Base-by-base conservation (phyloP, 2,329 filamentous ascomycete species). In the Cytospora paraplurivora region DNA sequence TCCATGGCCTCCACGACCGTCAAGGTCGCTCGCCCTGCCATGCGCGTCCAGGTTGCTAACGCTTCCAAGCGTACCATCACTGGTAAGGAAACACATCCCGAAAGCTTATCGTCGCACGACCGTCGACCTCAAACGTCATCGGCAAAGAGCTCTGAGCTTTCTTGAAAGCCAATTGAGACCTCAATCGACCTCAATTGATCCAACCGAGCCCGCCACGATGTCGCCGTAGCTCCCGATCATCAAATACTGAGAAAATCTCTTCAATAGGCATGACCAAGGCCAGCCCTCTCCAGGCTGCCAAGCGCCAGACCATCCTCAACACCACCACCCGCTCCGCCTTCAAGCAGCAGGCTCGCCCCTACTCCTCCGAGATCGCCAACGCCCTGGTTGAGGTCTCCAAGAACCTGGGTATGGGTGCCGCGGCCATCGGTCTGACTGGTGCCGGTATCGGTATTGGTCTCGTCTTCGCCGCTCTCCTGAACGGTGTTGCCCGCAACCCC, bases 391-490 rank as follows among this genome's bases (percentile, higher is more conserved):
- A 93, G 86, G 90, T 92, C 82, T 93, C 90, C 81, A 90, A 92
- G 87, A 93, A 93, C 88, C 79, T 93, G 76, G 90, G 90, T 86
- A 93, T 93, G 90, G 90, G 90, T 81, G 84, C 88, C 74, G 92
- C 92, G 76, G 92, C 92, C 84, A 93, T 96, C 77, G 92, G 92
- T 90, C 90, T 96, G 76, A 91, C 90, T 78, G 90, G 90, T 89
- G 90, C 91, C 77, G 90, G 91, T 92, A 92, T 95, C 81, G 92
- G 92, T 91, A 96, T 95, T 82, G 92, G 92, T 86, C 88, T 94
- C 78, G 92, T 96, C 78, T 96, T 96, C 88, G 91, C 90, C 78
- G 88, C 91, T 76, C 91, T 96, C 78, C 86, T 96, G 77, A 88
- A 91, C 82, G 88, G 88, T 83, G 91, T 95, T 79, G 91, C 92